Evolutionary conservation across 768 basidiomycete genomes (phyloP), one percentile per base, ranked within the genome.

Genomic region (Boletellus ananas): DNA sequence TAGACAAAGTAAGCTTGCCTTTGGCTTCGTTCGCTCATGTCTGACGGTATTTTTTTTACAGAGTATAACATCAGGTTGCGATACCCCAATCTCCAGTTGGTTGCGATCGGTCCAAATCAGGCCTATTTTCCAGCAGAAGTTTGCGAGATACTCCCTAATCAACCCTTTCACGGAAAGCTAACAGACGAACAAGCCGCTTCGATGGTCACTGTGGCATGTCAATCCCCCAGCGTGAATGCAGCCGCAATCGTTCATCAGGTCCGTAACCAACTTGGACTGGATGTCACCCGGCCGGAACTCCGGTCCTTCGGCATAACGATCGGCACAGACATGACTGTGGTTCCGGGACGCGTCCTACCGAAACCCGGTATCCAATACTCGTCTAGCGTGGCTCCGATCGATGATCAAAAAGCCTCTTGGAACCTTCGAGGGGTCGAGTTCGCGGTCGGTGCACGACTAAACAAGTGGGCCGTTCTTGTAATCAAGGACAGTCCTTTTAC

Each of bases 381-480:
- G 5, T 50, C 61, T 21, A 66, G 69, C 9, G 54, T 59, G 3
- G 50, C 45, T 8, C 13, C 8, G 13, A 61, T 74, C 20, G 70
- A 74, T 54, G 69, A 75, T 1, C 60, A 60, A 29, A 29, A 29
- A 29, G 75, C 76, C 10, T 66, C 69, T 38, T 78, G 77, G 76
- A 76, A 77, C 52, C 49, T 76, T 43, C 56, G 74, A 23, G 70
- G 74, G 43, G 70, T 50, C 75, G 76, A 74, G 56, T 88, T 89
- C 59, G 66, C 76, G 6, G 68, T 64, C 20, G 84, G 84, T 9
- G 81, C 70, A 4, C 66, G 57, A 14, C 61, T 90, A 38, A 66
- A 70, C 33, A 76, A 78, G 17, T 87, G 85, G 84, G 81, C 74
- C 6, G 81, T 88, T 6, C 66, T 90, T 16, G 64, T 86, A 38